Evolutionary conservation across 768 basidiomycete species (phyloP).

Genomic region (Lentinula aciculospora): DNA sequence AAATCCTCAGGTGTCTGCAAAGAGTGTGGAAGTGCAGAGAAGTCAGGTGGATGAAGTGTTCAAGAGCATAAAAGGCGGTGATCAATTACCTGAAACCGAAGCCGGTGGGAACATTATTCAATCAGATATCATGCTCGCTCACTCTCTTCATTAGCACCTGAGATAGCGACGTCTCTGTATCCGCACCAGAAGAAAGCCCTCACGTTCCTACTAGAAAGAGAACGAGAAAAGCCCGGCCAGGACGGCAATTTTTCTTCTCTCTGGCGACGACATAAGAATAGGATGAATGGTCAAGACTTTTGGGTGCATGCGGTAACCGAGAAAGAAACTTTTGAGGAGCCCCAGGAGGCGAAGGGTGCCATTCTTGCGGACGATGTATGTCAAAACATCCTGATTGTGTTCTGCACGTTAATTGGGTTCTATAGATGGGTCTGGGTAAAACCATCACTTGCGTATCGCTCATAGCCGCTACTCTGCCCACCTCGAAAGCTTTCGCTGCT

Average conservation of each 20-base stretch:
- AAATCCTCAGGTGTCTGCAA: constrained; percentile 51
- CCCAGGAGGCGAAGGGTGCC: constrained; percentile 74
- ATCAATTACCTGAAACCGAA: constrained; percentile 82
- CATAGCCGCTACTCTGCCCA: constrained; percentile 76
- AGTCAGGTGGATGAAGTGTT: constrained; percentile 94
- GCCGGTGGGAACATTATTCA: constrained; percentile 52
- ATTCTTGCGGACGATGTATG: constrained; percentile 96
- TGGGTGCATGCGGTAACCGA: constrained; percentile 89
- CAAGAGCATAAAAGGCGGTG: constrained; percentile 80
- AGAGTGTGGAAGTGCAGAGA: constrained; percentile 87
- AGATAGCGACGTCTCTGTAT: constrained; percentile 84
- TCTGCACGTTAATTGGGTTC: constrained; percentile 11
- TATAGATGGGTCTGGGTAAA: constrained; percentile 96
- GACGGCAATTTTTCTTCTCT: constrained; percentile 66
- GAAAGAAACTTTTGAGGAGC: constrained; percentile 62
- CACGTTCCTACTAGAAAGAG: constrained; percentile 89
- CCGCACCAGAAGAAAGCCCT: constrained; percentile 98
- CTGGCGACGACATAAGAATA: constrained; percentile 59
- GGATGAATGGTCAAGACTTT: constrained; percentile 27
- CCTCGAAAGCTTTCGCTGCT: constrained; percentile 62
- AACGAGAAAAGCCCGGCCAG: constrained; percentile 52
- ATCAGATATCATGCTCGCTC: constrained; percentile 11
- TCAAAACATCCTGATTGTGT: constrained; percentile 15
- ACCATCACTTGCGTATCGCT: constrained; percentile 94
- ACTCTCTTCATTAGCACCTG: constrained; percentile 34